These are phyloP conservation scores for Aspergillus texensis DNA, from an alignment of 2,329 filamentous ascomycete genomes.

Conservation along the genomic window DNA sequence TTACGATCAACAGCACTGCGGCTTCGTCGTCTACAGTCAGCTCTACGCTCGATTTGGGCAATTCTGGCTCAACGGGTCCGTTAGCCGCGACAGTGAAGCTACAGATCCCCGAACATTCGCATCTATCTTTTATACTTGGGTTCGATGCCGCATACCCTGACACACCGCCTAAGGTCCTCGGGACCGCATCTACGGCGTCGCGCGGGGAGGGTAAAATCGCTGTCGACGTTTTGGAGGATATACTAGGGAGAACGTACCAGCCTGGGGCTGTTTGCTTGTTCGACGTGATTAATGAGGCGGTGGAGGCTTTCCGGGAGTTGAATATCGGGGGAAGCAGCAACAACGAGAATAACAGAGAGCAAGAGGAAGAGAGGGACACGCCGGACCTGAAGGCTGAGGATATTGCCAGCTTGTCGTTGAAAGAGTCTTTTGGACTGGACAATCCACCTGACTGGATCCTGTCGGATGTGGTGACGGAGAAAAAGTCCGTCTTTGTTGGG, in stretches of 20 bases:
- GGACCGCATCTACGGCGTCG: slow-evolving; percentile 74
- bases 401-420: slow-evolving; percentile 31
- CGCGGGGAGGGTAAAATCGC: slow-evolving; percentile 73
- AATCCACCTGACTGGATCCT: slow-evolving; percentile 67
- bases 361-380: slow-evolving; percentile 16
- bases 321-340: slow-evolving; percentile 39
- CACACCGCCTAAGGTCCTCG: slow-evolving; percentile 70
- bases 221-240: slow-evolving; percentile 68
- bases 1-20: slow-evolving; percentile 46
- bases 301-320: slow-evolving; percentile 58
- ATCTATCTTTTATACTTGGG: slow-evolving; percentile 55
- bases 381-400: slow-evolving; percentile 20
- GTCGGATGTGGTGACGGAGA: slow-evolving; percentile 74
- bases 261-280: slow-evolving; percentile 83
- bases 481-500: slow-evolving; percentile 86
- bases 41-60: slow-evolving; percentile 32
- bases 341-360: slow-evolving; percentile 15
- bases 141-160: slow-evolving; percentile 78
- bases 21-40: slow-evolving; percentile 25
- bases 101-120: slow-evolving; percentile 62
- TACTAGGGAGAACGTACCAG: slow-evolving; percentile 68
- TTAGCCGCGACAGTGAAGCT: slow-evolving; percentile 58
- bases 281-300: slow-evolving; percentile 75
- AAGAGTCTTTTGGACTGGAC: slow-evolving; percentile 33
- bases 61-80: slow-evolving; percentile 16